phyloP scores from a whole-genome alignment of 257 asterid species.

The Nicotiana otophora region DNA sequence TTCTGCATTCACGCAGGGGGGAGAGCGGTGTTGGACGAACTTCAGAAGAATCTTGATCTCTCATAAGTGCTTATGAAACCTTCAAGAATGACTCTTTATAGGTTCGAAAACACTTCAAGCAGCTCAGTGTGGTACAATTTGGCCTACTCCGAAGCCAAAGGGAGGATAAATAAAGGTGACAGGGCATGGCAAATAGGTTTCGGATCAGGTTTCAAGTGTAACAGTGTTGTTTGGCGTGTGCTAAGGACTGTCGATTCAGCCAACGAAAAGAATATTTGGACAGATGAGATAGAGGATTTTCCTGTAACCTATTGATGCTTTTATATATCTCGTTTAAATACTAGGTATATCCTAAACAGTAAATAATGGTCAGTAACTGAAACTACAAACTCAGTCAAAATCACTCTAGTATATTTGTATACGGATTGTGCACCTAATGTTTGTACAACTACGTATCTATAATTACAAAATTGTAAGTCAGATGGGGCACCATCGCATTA shows the following conservation, averaged over 20 bases:
- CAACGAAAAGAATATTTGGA: not conserved
- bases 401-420: not conserved
- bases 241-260: not conserved
- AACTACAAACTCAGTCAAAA: not conserved
- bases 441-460: not conserved
- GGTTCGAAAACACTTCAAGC: slow-evolving; percentile 25
- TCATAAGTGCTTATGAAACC: slow-evolving; percentile 18
- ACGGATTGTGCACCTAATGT: not conserved
- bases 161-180: slow-evolving; percentile 26
- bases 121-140: slow-evolving; percentile 29
- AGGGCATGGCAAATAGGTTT: slow-evolving; percentile 24
- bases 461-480: not conserved
- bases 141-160: slow-evolving; percentile 21
- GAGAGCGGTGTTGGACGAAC: slow-evolving; percentile 14
- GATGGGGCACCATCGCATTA: not conserved
- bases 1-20: not conserved
- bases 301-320: not conserved
- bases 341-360: not conserved
- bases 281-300: not conserved
- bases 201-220: slow-evolving; percentile 32
- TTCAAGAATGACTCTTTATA: slow-evolving; percentile 16
- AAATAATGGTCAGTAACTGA: not conserved
- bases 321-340: not conserved
- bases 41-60: slow-evolving; percentile 18
- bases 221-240: slow-evolving; percentile 21